Evolutionary conservation across 148 eudicot species (phyloP), one percentile per base, ranked within the genome.

Genomic region (Rhododendron mucronatum): DNA sequence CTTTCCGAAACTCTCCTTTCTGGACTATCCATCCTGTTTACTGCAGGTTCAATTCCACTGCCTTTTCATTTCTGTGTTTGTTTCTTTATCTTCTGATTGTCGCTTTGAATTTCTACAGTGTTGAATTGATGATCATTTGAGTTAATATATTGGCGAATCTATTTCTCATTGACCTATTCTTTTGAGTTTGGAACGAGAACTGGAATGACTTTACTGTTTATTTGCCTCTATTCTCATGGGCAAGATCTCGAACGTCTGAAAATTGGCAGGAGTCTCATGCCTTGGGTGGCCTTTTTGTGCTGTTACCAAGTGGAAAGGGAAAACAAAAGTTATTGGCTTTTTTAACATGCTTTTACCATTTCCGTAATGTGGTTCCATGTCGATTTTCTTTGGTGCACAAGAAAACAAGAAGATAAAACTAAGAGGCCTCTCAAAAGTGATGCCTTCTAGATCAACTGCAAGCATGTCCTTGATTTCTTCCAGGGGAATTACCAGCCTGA

Each of bases 11-110:
- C 86, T 97, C 99, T 85, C 99, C 99, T 3, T 97, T 97, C 82
- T 97, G 99, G 99, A 97, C 99, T 48, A 85, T 97, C 89, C 99
- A 97, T 91, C 99, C 99, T 82, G 95, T 97, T 71, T 97, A 97
- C 86, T 92, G 96, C 98, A 97, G 99, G 99, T 95, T 73, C 41
- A 88, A 35, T 47, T 63, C 47, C 45, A 15, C 28, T 85, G 16
- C 51, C n/a, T 77, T 21, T 75, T 16, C 11, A 71, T 30, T 83
- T 83, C 79, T 82, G 75, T 16, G 23, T 78, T 50, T 51, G 67
- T 45, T 87, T 53, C 55, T 73, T 33, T 79, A 47, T 41, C 28
- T 35, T 35, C 5, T 30, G 13, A 65, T 44, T 16, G 12, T 3
- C 1, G 7, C 12, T 78, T n/a, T 55, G 53, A 51, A 28, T 86